These are phyloP conservation scores for Saussurea involucrata DNA, from an alignment of 129 eudicot genomes.

Conservation along the genomic window DNA sequence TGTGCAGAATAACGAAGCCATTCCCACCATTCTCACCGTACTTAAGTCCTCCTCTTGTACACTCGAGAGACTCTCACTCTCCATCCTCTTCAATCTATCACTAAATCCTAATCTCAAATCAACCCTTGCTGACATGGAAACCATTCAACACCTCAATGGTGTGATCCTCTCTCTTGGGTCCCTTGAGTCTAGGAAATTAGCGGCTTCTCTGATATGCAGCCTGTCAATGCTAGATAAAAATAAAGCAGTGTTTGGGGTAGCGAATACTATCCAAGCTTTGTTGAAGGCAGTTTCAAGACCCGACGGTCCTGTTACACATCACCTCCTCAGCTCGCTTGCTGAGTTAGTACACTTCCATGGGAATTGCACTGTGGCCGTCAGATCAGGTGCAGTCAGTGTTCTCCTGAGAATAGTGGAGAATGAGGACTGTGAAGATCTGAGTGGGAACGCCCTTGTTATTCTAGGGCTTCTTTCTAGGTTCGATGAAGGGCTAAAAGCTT, in stretches of 20 bases:
- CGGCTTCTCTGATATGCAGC: constrained; percentile 76
- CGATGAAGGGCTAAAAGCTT: constrained; percentile 61
- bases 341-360: constrained; percentile 83
- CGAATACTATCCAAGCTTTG: constrained; percentile 49
- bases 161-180: constrained; percentile 41
- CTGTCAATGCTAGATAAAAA: constrained; percentile 80
- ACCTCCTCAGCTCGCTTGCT: constrained; percentile 63
- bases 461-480: constrained; percentile 64
- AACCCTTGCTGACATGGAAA: constrained; percentile 49
- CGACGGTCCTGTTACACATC: constrained; percentile 46
- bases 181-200: constrained; percentile 46
- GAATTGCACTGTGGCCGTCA: constrained; percentile 77
- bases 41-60: constrained; percentile 38
- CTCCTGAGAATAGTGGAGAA: constrained; percentile 48
- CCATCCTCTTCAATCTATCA: constrained; percentile 71
- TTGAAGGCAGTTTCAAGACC: constrained; percentile 50
- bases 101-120: constrained; percentile 64
- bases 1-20: constrained; percentile 43
- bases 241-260: constrained; percentile 79
- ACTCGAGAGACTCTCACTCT: constrained; percentile 47
- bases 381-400: constrained; percentile 46
- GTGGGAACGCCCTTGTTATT: constrained; percentile 59
- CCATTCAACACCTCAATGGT: constrained; percentile 47
- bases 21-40: constrained; percentile 42
- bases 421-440: constrained; percentile 49